Conservation (phyloP, 1,284 basidiomycete genomes). For the Gymnopus androsaceus region DNA sequence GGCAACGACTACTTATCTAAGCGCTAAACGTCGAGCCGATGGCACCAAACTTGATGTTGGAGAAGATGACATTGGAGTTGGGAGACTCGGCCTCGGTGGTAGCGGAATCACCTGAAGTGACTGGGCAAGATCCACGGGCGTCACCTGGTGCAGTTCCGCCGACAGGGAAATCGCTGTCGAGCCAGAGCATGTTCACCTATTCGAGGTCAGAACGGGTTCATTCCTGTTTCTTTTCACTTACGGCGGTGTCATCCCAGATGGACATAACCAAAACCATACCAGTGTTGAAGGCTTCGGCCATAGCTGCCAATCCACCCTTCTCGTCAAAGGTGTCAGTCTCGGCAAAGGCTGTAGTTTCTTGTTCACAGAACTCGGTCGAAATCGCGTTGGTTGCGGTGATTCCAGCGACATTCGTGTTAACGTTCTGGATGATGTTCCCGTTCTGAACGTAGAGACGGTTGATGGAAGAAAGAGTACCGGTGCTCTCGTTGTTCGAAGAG, state of each 20-base stretch:
- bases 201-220: no score
- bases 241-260: slow-evolving; percentile 58
- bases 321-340: slow-evolving; percentile 48
- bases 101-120: slow-evolving; percentile 45
- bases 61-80: slow-evolving; percentile 48
- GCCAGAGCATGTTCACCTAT: slow-evolving; percentile 51
- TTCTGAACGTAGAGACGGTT: slow-evolving; percentile 56
- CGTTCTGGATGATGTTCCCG: slow-evolving; percentile 53
- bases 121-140: slow-evolving; percentile 51
- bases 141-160: slow-evolving; percentile 38
- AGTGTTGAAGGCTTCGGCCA: slow-evolving; percentile 35
- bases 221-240: no score
- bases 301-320: slow-evolving; percentile 42
- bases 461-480: slow-evolving; percentile 50
- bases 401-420: slow-evolving; percentile 43
- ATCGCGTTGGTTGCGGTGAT: slow-evolving; percentile 41
- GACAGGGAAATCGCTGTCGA: slow-evolving; percentile 43
- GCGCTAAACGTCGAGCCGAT: slow-evolving; percentile 53
- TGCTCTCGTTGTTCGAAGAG: slow-evolving; percentile 44
- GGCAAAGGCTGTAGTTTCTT: slow-evolving; percentile 41
- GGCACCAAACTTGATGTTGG: slow-evolving; percentile 57
- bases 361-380: slow-evolving; percentile 42
- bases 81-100: slow-evolving; percentile 43
- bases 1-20: no score
- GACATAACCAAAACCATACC: slow-evolving; percentile 49